phyloP scores from a whole-genome alignment of 2,329 filamentous ascomycete genomes.

The Eutypa lata region DNA sequence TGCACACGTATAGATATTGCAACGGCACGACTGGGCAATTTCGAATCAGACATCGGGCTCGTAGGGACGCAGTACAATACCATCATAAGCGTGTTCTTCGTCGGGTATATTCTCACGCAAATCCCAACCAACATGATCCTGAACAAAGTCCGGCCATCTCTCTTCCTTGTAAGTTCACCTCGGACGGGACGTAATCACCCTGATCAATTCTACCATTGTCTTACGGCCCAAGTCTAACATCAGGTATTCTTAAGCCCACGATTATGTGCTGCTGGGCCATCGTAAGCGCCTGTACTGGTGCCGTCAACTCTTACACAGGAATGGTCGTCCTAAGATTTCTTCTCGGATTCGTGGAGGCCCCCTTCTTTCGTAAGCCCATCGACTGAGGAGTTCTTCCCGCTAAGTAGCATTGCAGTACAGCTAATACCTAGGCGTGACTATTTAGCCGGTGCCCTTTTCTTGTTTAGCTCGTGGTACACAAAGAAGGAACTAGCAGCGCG shows the following conservation, averaged over 20 bases:
- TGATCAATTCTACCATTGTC: too few species aligned
- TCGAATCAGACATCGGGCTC: neutral
- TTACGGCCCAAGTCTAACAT: too few species aligned
- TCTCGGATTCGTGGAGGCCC: neutral
- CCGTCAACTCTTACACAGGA: neutral
- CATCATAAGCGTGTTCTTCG: neutral
- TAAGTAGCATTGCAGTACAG: too few species aligned
- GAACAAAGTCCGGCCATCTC: neutral
- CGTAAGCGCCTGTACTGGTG: neutral
- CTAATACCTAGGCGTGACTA: too few species aligned
- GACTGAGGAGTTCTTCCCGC: neutral
- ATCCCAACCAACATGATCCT: neutral
- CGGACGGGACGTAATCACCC: too few species aligned
- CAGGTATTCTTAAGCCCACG: neutral
- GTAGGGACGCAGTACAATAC: neutral
- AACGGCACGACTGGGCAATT: neutral
- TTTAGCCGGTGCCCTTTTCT: neutral
- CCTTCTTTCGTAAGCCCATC: neutral
- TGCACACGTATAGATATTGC: neutral
- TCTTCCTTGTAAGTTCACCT: neutral
- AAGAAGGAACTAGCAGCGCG: neutral
- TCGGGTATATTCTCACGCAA: neutral
- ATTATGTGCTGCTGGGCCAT: neutral
- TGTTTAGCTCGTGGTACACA: neutral
- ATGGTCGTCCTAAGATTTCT: neutral